Base-by-base conservation (phyloP, 1,284 basidiomycete genomes). In the Leccinum angustisporum region DNA sequence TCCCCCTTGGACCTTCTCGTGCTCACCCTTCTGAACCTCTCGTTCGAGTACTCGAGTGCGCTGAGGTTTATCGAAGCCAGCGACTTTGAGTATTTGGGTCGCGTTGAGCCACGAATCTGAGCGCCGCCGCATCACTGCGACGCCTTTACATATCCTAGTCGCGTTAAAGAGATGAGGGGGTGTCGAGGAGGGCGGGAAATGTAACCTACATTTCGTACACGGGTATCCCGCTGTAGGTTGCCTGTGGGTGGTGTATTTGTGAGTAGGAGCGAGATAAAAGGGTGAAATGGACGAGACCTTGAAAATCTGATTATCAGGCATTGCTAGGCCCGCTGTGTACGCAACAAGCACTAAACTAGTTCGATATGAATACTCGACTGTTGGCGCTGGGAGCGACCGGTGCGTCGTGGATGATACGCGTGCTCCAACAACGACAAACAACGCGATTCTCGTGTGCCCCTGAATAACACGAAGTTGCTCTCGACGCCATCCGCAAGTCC, bases 1-100 rank as follows among this genome's bases (percentile, higher is more conserved):
- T 0, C 97, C 97, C 38, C 97, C 97, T 76, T 99, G 97, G 1
- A 99, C 95, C 77, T 99, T 99, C 78, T 99, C 97, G 76, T 99
- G 97, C 68, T 95, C 92, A 30, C 96, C 97, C 77, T 98, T 98
- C 76, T 99, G 97, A 3, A 99, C 90, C 79, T 99, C 97, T 66
- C 97, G 87, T 77, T 99, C 97, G 55, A 99, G 84, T 13, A 99
- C 96, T 62, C 97, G 88, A 60, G 97, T 99, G 56, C 97, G 84
- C 76, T 99, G 97, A 1, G 97, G 97, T 76, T 99, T 99, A 80
- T 99, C 97, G 69, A 99, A 98, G 10, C 97, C 97, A 36, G 97
- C 97, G 68, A 99, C 97, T 77, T 99, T 99, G 74, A 99, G 87
- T 65, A 99, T 98, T 78, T 99, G 97, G 1, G 97, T 99, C 75